These are phyloP conservation scores for Nothomitra cinnamomea DNA, from an alignment of 2,329 filamentous ascomycete genomes.

Conservation along the genomic window DNA sequence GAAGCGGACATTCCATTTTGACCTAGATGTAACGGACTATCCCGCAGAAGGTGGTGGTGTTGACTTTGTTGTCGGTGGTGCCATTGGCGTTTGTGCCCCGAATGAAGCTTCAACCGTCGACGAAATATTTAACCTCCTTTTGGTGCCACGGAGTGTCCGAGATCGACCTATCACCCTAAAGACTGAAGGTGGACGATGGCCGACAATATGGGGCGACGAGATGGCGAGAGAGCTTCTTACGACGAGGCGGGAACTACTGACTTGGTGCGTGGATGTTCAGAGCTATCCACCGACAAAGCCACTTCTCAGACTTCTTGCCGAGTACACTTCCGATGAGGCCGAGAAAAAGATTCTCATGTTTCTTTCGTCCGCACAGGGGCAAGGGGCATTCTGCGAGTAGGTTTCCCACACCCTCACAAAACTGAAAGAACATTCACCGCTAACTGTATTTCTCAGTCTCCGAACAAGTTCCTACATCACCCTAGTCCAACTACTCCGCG, in stretches of 20 bases:
- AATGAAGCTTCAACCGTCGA: constrained; percentile 66
- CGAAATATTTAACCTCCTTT: constrained; percentile 64
- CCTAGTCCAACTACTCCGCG: constrained; percentile 68
- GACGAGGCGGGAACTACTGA: constrained; percentile 78
- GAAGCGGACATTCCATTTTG: constrained; percentile 95
- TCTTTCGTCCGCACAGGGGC: constrained; percentile 76
- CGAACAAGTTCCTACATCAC: constrained; percentile 78
- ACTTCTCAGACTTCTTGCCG: constrained; percentile 68
- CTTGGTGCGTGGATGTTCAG: constrained; percentile 89
- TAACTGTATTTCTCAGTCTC: constrained; percentile 25
- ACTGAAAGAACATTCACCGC: neutral
- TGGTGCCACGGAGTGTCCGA: constrained; percentile 65
- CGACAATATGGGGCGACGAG: constrained; percentile 94
- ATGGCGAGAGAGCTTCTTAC: constrained; percentile 70
- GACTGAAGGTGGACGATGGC: constrained; percentile 75
- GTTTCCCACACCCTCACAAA: neutral
- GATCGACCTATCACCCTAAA: constrained; percentile 68
- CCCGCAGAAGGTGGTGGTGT: constrained; percentile 61
- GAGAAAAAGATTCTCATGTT: constrained; percentile 82
- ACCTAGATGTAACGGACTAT: constrained; percentile 91
- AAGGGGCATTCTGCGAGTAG: constrained; percentile 76
- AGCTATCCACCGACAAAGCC: constrained; percentile 83
- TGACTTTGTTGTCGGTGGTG: constrained; percentile 92
- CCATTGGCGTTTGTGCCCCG: constrained; percentile 81
- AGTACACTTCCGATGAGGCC: constrained; percentile 60